Evolutionary conservation across 768 basidiomycete genomes (phyloP).

Genomic region (Crepidotus variabilis): DNA sequence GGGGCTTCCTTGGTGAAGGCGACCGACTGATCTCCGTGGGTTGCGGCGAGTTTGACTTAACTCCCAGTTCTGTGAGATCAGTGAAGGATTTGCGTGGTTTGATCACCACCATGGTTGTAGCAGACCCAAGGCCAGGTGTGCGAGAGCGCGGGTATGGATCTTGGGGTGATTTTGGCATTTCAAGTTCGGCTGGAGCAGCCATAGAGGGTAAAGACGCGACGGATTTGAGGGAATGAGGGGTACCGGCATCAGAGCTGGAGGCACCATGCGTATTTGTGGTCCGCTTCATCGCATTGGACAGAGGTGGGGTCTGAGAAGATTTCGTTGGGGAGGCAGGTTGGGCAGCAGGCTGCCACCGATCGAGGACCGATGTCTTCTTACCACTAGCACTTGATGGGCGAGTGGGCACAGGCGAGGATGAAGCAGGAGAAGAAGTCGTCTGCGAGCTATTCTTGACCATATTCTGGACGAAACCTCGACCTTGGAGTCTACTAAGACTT

Average conservation of each 20-base stretch:
- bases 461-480: conserved; percentile 82
- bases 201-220: conserved; percentile 41
- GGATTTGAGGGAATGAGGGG: conserved; percentile 22
- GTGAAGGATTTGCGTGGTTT: conserved; percentile 46
- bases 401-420: conserved; percentile 30
- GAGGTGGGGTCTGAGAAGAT: conserved; percentile 23
- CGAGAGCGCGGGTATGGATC: conserved; percentile 25
- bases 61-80: conserved; percentile 50
- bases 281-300: conserved; percentile 17
- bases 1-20: conserved; percentile 54
- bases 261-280: not conserved
- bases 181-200: conserved; percentile 12
- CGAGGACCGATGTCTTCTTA: conserved; percentile 56
- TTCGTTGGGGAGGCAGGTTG: conserved; percentile 39
- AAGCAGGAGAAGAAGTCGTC: conserved; percentile 38
- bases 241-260: not conserved
- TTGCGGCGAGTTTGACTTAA: conserved; percentile 25
- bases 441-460: conserved; percentile 70
- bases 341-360: conserved; percentile 60
- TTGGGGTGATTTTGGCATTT: conserved; percentile 8
- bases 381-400: conserved; percentile 23
- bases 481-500: conserved; percentile 77
- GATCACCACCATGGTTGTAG: conserved; percentile 70
- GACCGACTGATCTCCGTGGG: conserved; percentile 25
- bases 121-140: conserved; percentile 56